These are phyloP conservation scores for Thuidium tamariscinum DNA, from an alignment of 225 moss, liverwort and hornwort genomes.

Conservation along the genomic window DNA sequence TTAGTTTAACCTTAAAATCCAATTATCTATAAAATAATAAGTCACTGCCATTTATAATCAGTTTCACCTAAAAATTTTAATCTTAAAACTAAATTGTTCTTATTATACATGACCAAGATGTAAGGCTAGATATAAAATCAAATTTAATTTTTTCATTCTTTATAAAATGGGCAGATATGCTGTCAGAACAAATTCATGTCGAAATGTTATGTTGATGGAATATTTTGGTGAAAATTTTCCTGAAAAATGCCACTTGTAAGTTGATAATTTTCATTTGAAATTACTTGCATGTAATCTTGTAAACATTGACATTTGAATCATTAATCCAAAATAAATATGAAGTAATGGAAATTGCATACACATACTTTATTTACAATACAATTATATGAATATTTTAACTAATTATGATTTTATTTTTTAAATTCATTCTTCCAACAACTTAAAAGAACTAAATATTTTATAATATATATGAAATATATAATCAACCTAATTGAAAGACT, in stretches of 20 bases:
- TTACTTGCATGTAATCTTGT: too few relatives aligned
- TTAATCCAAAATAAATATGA: too few relatives aligned
- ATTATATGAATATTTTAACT: neutral
- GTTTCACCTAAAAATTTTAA: neutral
- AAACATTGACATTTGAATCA: too few relatives aligned
- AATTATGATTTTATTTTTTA: neutral
- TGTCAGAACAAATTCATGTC: constrained; percentile 17
- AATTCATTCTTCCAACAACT: neutral
- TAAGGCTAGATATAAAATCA: too few relatives aligned
- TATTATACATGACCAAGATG: too few relatives aligned
- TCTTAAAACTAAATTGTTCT: neutral
- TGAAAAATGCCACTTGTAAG: neutral
- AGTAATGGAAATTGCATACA: too few relatives aligned
- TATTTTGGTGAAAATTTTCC: constrained; percentile 35
- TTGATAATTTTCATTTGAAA: neutral
- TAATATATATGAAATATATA: too few relatives aligned
- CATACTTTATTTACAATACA: neutral
- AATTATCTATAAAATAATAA: neutral
- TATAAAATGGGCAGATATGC: constrained; percentile 27
- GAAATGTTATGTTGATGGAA: constrained; percentile 21
- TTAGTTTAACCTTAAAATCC: too few relatives aligned
- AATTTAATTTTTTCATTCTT: neutral
- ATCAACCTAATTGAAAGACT: neutral
- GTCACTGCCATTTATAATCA: too few relatives aligned
- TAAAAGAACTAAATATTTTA: neutral